A percentile compares a stretch with the other conserved stretches of the same genome.
These are phyloP conservation scores for Trichoderma erinaceum DNA, from an alignment of 495 filamentous ascomycete species.

Conservation along the genomic window DNA sequence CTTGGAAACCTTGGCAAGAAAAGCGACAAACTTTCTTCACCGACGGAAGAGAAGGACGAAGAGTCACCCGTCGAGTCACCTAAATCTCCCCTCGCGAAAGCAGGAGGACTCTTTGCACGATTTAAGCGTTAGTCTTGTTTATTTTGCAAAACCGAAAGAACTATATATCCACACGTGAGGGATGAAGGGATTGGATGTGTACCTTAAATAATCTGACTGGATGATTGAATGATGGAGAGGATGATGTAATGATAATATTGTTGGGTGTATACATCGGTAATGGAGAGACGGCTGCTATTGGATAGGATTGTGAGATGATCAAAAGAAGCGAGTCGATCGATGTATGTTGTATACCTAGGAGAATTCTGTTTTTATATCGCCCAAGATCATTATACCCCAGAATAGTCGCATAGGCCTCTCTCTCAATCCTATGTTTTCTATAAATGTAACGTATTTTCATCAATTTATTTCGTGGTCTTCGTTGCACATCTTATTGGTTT, in stretches of 20 bases:
- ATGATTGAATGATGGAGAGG: neutral
- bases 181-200: neutral
- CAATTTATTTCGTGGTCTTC: neutral
- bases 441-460: neutral
- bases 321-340: neutral
- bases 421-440: neutral
- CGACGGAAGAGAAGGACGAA: conserved; percentile 17
- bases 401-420: neutral
- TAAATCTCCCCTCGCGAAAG: conserved; percentile 18
- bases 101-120: conserved; percentile 24
- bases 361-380: neutral
- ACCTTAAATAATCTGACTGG: neutral
- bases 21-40: conserved; percentile 15
- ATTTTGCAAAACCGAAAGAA: neutral
- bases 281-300: neutral
- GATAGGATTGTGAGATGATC: neutral
- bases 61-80: conserved; percentile 15
- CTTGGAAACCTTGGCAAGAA: conserved; percentile 21
- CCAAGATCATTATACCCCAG: neutral
- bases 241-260: conserved; percentile 4
- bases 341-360: neutral
- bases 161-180: neutral
- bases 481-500: neutral
- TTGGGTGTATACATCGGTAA: neutral
- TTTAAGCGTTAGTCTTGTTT: conserved; percentile 23